A percentile compares a stretch with the other conserved stretches of the same genome.
Conservation (phyloP, 2,329 filamentous ascomycete species). For the Dactylellina sp. region DNA sequence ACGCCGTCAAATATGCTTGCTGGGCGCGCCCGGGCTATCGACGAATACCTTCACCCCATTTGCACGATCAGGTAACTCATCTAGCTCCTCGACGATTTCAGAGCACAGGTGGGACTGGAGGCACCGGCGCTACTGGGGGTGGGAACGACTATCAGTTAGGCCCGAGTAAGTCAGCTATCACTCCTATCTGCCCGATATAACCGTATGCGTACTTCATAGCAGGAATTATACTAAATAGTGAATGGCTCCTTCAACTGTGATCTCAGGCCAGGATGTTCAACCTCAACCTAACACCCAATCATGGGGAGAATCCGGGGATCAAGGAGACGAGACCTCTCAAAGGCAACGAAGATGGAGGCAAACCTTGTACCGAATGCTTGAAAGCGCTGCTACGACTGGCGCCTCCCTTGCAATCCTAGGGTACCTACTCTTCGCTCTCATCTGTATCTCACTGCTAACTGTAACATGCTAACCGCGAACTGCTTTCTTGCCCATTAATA, state of each 20-base stretch:
- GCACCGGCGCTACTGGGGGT: conserved; percentile 51
- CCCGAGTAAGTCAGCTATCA: conserved; percentile 54
- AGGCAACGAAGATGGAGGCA: conserved; percentile 46
- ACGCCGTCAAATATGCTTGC: conserved; percentile 15
- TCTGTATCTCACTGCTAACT: background rate
- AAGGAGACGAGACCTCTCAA: conserved; percentile 24
- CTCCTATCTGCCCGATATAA: conserved; percentile 15
- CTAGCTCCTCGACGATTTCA: conserved; percentile 31
- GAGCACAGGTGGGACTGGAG: conserved; percentile 17
- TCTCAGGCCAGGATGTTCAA: conserved; percentile 57
- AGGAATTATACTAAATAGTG: conserved; percentile 20
- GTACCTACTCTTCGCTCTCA: conserved; percentile 62
- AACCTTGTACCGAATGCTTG: conserved; percentile 73
- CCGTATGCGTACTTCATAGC: conserved; percentile 3
- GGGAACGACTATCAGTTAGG: conserved; percentile 60
- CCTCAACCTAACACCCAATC: conserved; percentile 59
- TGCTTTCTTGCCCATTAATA: too few species aligned
- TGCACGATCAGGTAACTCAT: background rate
- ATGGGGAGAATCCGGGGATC: conserved; percentile 41
- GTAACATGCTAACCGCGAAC: too few species aligned
- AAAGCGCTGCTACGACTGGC: conserved; percentile 79
- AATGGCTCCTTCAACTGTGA: conserved; percentile 15
- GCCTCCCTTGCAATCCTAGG: conserved; percentile 80
- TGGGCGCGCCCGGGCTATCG: too few species aligned
- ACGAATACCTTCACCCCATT: background rate